Percentiles rank a stretch among this genome's conserved stretches.
These are phyloP conservation scores for Pseudocercospora crystallina DNA, from an alignment of 2,329 filamentous ascomycete species.

Conservation along the genomic window DNA sequence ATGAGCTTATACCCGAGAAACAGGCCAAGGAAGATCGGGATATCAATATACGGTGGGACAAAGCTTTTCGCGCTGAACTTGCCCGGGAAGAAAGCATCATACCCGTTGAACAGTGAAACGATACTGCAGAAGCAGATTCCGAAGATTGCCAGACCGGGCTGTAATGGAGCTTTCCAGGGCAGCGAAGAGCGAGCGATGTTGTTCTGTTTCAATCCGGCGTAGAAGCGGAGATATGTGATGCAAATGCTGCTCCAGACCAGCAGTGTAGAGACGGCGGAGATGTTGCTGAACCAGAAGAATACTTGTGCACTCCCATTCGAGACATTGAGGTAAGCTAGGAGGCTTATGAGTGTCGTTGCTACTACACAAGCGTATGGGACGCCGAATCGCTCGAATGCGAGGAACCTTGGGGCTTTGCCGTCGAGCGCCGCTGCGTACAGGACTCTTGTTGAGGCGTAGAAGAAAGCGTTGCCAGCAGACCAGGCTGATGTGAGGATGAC, in stretches of 20 bases:
- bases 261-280: conserved; percentile 66
- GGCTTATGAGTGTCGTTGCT: conserved; percentile 40
- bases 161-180: conserved; percentile 66
- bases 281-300: conserved; percentile 66
- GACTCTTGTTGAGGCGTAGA: conserved; percentile 54
- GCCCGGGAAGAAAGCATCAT: conserved; percentile 58
- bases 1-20: conserved; percentile 55
- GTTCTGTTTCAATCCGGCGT: conserved; percentile 55
- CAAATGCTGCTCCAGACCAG: conserved; percentile 64
- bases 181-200: conserved; percentile 57
- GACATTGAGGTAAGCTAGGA: conserved; percentile 60
- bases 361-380: conserved; percentile 54
- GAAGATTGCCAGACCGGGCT: conserved; percentile 60
- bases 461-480: conserved; percentile 57
- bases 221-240: conserved; percentile 63
- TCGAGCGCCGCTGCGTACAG: conserved; percentile 59
- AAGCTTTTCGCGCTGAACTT: conserved; percentile 59
- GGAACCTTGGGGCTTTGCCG: conserved; percentile 62
- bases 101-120: conserved; percentile 63
- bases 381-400: conserved; percentile 51
- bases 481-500: conserved; percentile 67
- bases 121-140: conserved; percentile 59
- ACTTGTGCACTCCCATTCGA: conserved; percentile 64
- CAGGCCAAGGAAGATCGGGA: conserved; percentile 59
- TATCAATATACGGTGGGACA: conserved; percentile 60